Evolutionary conservation across 106 monocot genomes (phyloP), one percentile per base, ranked within the genome.

Genomic region (Iris macrosiphon): DNA sequence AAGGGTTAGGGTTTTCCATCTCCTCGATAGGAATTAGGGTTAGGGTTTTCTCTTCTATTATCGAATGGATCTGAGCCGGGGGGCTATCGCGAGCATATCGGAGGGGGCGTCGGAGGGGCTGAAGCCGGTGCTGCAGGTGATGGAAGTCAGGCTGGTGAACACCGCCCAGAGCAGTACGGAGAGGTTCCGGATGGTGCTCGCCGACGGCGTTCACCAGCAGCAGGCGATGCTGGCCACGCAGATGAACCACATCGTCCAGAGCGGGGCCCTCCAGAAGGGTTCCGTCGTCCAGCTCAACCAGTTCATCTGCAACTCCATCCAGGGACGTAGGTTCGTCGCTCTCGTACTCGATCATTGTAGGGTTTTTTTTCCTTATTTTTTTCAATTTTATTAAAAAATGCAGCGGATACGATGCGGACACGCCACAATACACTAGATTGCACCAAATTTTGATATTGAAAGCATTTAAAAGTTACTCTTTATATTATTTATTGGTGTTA

Each of bases 211-310:
- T 4, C 64, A 82, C 68, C 41, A 31, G 22, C 74, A 78, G 78
- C 87, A 81, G 67, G 77, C 81, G 28, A 82, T 87, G 87, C 81
- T 87, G 6, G 78, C 87, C 2, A 87, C 87, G n/a, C 78, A 81
- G 78, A 67, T 78, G 81, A 87, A 87, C 46, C 7, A 2, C 0
- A 49, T 69, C 42, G 87, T 87, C 41, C 78, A 75, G 65, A 59
- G 57, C 7, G 82, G 72, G 4, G 21, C 27, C 0, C 45, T 87
- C 29, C 66, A 61, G 55, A 71, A 77, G 54, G 78, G 81, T 21
- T 78, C 87, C 34, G 28, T 87, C 42, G 81, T 82, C 14, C 70
- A 59, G 49, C 59, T 87, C 28, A 77, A 57, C 22, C 74, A 87
- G 64, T 87, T 64, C 64, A 74, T 81, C 50, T 87, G 87, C 23